Conservation (phyloP, 805 yeast genomes). For the Candida andamanensis region DNA sequence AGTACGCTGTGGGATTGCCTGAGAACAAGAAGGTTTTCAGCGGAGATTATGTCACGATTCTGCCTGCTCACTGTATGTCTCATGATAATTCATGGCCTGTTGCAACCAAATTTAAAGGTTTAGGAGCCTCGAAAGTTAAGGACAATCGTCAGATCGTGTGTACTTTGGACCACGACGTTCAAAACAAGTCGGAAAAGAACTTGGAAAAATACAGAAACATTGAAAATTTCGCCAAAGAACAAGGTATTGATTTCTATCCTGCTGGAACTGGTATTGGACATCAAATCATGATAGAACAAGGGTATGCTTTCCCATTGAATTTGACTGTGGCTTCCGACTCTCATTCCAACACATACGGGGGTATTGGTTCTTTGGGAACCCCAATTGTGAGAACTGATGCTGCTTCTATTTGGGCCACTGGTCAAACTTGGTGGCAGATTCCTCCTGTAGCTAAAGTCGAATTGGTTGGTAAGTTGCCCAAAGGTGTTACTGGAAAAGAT, state of each 20-base stretch:
- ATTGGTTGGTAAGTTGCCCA: constrained; percentile 72
- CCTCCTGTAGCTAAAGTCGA: constrained; percentile 98
- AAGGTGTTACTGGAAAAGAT: constrained; percentile 93
- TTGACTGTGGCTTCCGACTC: constrained; percentile 96
- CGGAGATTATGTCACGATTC: constrained; percentile 93
- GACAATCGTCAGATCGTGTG: constrained; percentile 90
- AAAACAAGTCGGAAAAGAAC: constrained; percentile 85
- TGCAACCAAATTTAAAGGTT: constrained; percentile 90
- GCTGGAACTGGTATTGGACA: constrained; percentile 99
- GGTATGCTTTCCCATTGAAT: constrained; percentile 93
- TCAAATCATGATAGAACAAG: constrained; percentile 98
- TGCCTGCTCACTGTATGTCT: constrained; percentile 97
- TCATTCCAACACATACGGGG: constrained; percentile 94
- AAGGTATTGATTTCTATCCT: constrained; percentile 94
- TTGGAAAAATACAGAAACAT: constrained; percentile 83
- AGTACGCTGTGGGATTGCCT: constrained; percentile 82
- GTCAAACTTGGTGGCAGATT: constrained; percentile 99
- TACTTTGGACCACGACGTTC: constrained; percentile 97
- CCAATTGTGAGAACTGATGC: constrained; percentile 99
- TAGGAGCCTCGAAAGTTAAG: constrained; percentile 81
- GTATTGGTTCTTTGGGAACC: constrained; percentile 92
- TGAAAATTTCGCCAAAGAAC: constrained; percentile 81
- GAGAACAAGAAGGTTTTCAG: constrained; percentile 69
- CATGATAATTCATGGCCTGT: constrained; percentile 99
- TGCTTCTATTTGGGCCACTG: constrained; percentile 99